Percentiles rank a stretch among this genome's conserved stretches.
Conservation (phyloP, 2,329 filamentous ascomycete species). For the Phyllosticta paracitricarpa region DNA sequence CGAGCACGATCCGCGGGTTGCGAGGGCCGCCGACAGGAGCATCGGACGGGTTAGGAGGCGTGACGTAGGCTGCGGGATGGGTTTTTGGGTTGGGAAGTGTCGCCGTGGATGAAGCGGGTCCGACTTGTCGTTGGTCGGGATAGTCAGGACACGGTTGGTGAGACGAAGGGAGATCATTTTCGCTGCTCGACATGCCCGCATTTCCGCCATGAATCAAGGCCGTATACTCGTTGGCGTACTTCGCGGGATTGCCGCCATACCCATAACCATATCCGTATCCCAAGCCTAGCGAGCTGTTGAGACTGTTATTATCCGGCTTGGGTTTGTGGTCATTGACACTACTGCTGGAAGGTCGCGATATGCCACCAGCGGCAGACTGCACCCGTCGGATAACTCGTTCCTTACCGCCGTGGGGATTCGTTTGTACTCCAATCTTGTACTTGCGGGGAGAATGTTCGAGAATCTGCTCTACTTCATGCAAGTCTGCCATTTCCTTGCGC, state of each 20-base stretch:
- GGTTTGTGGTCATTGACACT: background rate
- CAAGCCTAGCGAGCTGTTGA: constrained; percentile 3
- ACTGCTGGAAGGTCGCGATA: background rate
- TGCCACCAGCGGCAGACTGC: background rate
- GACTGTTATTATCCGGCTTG: constrained; percentile 2
- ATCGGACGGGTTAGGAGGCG: background rate
- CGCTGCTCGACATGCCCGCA: background rate
- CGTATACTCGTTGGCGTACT: background rate
- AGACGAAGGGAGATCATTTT: background rate
- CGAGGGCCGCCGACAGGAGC: background rate
- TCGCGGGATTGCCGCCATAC: background rate
- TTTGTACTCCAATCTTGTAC: constrained; percentile 15
- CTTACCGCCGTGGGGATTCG: constrained; percentile 12
- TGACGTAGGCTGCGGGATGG: background rate
- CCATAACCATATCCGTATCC: constrained; percentile 2
- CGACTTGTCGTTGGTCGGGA: constrained; percentile 19
- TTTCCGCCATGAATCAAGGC: background rate
- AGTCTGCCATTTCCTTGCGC: constrained; percentile 31
- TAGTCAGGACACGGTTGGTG: constrained; percentile 12
- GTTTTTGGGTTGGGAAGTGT: background rate
- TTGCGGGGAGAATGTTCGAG: constrained; percentile 37
- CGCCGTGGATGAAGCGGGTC: background rate
- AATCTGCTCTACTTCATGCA: constrained; percentile 25
- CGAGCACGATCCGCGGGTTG: background rate
- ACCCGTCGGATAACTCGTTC: constrained; percentile 5